Evolutionary conservation across 331 rosid species (phyloP).

Genomic region (Erythrophleum ivorense): DNA sequence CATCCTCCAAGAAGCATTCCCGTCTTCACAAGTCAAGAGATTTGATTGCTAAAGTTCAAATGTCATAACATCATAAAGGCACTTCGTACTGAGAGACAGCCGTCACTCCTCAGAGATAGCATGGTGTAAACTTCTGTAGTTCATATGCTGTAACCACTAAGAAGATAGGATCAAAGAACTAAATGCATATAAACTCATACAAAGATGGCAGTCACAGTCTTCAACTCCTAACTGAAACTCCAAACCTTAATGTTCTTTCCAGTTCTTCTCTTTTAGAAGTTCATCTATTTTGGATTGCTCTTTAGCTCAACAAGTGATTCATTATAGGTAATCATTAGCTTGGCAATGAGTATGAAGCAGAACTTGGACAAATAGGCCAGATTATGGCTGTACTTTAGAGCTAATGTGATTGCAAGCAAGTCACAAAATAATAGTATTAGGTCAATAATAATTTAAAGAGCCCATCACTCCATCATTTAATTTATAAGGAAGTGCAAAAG

Average conservation of each 20-base stretch:
- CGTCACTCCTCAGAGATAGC: background rate
- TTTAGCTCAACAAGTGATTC: background rate
- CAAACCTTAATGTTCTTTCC: background rate
- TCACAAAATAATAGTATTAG: background rate
- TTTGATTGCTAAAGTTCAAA: no score
- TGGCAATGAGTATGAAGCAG: background rate
- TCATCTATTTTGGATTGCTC: background rate
- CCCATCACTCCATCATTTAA: background rate
- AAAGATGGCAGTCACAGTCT: background rate
- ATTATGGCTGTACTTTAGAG: background rate
- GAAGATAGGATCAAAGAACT: slow-evolving; percentile 10
- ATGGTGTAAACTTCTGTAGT: background rate
- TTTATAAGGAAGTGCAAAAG: background rate
- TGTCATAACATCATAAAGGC: no score
- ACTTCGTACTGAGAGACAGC: background rate
- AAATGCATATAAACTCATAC: background rate
- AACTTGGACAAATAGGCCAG: background rate
- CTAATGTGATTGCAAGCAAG: background rate
- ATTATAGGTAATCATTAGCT: background rate
- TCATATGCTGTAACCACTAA: background rate
- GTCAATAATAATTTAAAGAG: background rate
- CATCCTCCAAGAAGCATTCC: no score
- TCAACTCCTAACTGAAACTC: background rate
- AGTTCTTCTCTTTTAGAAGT: background rate
- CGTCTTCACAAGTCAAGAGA: no score